A percentile compares a stretch with the other conserved stretches of the same genome.
Evolutionary conservation across 495 filamentous ascomycete species (phyloP).

Genomic region (Daldinia decipiens): DNA sequence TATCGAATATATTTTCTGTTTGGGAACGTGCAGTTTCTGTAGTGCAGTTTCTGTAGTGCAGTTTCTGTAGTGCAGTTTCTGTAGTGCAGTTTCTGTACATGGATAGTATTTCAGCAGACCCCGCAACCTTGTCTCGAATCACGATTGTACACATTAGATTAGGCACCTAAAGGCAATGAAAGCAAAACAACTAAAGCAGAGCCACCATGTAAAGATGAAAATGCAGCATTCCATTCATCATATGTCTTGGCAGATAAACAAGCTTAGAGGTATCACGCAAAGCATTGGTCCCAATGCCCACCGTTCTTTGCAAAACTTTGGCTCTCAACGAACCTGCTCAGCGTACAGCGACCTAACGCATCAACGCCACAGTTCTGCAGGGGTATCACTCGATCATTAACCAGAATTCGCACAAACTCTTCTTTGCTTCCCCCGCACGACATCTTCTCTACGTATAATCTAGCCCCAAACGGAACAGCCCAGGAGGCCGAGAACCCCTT

Average conservation of each 20-base stretch:
- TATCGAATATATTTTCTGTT: conserved; percentile 12
- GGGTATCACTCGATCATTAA: conserved; percentile 83
- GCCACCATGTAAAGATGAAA: conserved; percentile 20
- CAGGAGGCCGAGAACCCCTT: conserved; percentile 73
- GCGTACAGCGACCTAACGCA: conserved; percentile 70
- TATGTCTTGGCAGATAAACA: conserved; percentile 9
- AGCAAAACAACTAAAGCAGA: conserved; percentile 17
- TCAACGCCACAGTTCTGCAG: conserved; percentile 75
- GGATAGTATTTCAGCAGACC: too few relatives aligned
- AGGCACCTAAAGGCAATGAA: neutral
- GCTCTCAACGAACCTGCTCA: conserved; percentile 73
- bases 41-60: conserved; percentile 6
- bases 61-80: conserved; percentile 1
- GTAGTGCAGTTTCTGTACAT: conserved; percentile 1
- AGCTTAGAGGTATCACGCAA: conserved; percentile 49
- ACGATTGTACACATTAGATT: conserved; percentile 16
- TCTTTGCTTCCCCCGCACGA: conserved; percentile 60
- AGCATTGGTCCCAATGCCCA: conserved; percentile 79
- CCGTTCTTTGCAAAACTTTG: conserved; percentile 74
- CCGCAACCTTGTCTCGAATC: conserved; percentile 7
- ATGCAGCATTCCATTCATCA: conserved; percentile 20
- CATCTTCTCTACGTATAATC: conserved; percentile 89
- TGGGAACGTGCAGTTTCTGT: conserved; percentile 7
- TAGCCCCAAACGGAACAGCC: conserved; percentile 81
- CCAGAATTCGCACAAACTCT: conserved; percentile 76